phyloP scores from a whole-genome alignment of 225 moss, liverwort and hornwort genomes.

The Bryoerythrophyllum caledonicum region DNA sequence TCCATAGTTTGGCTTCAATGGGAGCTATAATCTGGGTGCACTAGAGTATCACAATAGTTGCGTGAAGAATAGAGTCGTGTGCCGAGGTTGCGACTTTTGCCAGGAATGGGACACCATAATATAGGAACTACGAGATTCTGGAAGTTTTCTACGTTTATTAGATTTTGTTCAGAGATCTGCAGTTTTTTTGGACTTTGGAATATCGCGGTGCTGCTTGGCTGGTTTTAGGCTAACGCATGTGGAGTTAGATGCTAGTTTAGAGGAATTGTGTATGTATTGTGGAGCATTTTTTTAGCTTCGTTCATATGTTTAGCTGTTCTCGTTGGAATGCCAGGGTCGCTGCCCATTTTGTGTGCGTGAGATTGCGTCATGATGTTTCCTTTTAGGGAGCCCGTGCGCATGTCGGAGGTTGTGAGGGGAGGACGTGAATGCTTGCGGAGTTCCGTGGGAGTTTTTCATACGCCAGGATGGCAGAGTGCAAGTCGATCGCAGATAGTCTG shows the following conservation, averaged over 20 bases:
- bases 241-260: neutral
- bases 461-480: neutral
- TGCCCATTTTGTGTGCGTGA: constrained; percentile 14
- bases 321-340: neutral
- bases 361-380: constrained; percentile 1
- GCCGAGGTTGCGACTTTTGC: neutral
- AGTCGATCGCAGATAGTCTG: neutral
- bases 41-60: neutral
- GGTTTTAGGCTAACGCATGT: neutral
- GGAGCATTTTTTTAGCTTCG: neutral
- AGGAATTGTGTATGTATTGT: neutral
- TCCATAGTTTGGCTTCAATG: neutral
- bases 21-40: neutral
- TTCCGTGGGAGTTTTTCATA: neutral
- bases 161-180: neutral
- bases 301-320: neutral
- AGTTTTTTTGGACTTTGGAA: neutral
- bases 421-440: neutral
- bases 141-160: neutral
- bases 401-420: neutral
- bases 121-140: neutral
- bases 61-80: neutral
- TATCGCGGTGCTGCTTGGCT: neutral
- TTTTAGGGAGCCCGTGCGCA: neutral
- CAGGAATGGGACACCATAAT: no score